Evolutionary conservation across 805 yeast species (phyloP).

Genomic region (Scheffersomyces spartinae): DNA sequence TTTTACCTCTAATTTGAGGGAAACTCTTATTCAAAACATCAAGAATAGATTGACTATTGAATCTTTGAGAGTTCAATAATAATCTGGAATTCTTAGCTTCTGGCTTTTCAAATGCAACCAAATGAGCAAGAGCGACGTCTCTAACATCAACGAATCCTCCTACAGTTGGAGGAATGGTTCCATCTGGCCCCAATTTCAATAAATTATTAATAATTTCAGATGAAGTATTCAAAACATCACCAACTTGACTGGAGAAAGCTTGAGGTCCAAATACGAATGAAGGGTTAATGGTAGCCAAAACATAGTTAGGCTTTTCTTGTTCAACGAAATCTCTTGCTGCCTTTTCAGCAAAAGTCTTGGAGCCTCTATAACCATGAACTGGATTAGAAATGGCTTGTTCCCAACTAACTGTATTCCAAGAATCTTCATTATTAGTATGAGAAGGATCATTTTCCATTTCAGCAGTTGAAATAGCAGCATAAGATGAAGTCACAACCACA

Average conservation of each 20-base stretch:
- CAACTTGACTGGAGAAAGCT: constrained; percentile 5
- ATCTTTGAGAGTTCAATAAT: constrained; percentile 10
- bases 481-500: constrained; percentile 15
- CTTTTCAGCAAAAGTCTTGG: constrained; percentile 15
- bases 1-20: constrained; percentile 16
- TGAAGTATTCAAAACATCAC: constrained; percentile 16
- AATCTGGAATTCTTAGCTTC: constrained; percentile 14
- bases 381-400: constrained; percentile 3
- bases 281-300: constrained; percentile 11
- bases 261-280: constrained; percentile 16
- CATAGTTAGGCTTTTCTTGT: constrained; percentile 10
- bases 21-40: constrained; percentile 20
- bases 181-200: constrained; percentile 15
- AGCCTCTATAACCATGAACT: constrained; percentile 10
- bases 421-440: constrained; percentile 5
- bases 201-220: constrained; percentile 17
- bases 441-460: constrained; percentile 5
- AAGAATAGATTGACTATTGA: constrained; percentile 14
- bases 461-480: constrained; percentile 10
- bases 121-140: constrained; percentile 36
- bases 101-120: constrained; percentile 24
- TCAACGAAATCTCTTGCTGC: constrained; percentile 20
- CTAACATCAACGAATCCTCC: constrained; percentile 32
- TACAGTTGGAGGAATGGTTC: constrained; percentile 11
- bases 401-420: constrained; percentile 9